Conservation (phyloP, 2,329 filamentous ascomycete species). For the Botrytis hyacinthi region DNA sequence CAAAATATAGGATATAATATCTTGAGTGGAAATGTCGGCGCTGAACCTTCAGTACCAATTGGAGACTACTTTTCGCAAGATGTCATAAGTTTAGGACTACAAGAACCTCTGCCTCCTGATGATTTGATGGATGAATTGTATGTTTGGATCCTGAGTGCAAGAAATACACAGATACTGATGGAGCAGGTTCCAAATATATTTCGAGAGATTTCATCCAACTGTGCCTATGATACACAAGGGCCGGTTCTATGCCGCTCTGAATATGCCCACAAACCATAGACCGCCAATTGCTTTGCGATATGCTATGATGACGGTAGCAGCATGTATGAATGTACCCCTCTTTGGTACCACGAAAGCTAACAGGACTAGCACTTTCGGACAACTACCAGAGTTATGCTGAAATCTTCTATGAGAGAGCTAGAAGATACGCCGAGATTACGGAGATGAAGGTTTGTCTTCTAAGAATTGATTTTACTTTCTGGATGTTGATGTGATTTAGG, state of each 20-base stretch:
- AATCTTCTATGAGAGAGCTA: slow-evolving; percentile 76
- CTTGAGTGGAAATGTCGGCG: slow-evolving; percentile 5
- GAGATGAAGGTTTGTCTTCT: slow-evolving; percentile 65
- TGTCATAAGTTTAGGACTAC: slow-evolving; percentile 75
- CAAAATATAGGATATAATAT: slow-evolving; percentile 28
- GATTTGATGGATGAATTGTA: slow-evolving; percentile 83
- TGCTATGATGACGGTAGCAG: slow-evolving; percentile 80
- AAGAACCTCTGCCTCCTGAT: slow-evolving; percentile 75
- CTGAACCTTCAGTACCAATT: slow-evolving; percentile 15
- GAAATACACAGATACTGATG: slow-evolving; percentile 20
- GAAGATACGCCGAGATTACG: slow-evolving; percentile 79
- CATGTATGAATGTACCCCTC: slow-evolving; percentile 41
- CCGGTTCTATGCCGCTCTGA: slow-evolving; percentile 72
- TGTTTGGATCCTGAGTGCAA: background rate
- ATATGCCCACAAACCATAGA: slow-evolving; percentile 67
- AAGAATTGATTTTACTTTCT: background rate
- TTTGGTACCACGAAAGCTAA: background rate
- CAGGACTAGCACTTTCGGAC: slow-evolving; percentile 52
- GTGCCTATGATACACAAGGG: slow-evolving; percentile 76
- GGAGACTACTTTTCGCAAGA: slow-evolving; percentile 53
- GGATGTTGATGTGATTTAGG: slow-evolving; percentile 45
- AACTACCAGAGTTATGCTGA: slow-evolving; percentile 72
- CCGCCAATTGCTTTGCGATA: slow-evolving; percentile 84
- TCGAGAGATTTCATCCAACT: slow-evolving; percentile 68
- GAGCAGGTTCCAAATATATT: slow-evolving; percentile 68